Base-by-base conservation (phyloP, 2,329 filamentous ascomycete species). In the Aspergillus alliaceus region DNA sequence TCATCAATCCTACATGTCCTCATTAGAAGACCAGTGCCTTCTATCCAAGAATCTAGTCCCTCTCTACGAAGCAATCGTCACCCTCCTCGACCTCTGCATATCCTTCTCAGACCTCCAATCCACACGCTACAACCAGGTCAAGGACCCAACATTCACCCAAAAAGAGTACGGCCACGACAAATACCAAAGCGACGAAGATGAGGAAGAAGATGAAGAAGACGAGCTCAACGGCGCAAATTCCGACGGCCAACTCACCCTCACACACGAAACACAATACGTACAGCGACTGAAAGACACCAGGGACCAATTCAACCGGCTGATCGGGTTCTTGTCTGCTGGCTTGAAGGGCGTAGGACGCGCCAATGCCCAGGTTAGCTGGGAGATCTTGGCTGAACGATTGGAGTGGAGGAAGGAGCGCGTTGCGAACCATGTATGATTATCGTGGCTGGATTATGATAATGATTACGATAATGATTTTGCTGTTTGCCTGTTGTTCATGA, bases 341-440 rank as follows among this genome's bases (percentile, higher is more conserved):
- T 70, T 97, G 61, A 84, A 88, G 53, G 88, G 89, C 9, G 85
- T 95, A 9, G 87, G 90, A 50, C 83, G 92, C 64, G 89, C 88
- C 32, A 88, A 89, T 48, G 86, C 86, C 27, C 86, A 90, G 75
- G 81, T 67, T 68, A 83, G 87, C 69, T 93, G 92, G 89, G 90
- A 95, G 73, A 85, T 89, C 58, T 71, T 96, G 59, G 91, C 90
- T 0, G 91, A 96, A 72, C 90, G 89, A 78, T 73, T 96, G 44
- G 89, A 93, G 51, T 77, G 75, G 75, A 70, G 72, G 51, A 67
- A 67, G 50, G 61, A 51, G 34, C 52, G 51, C 12, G 18, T 14
- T 18, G 24, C 24, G 15, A n/a, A 25, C 20, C 24, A 27, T 44
- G 40, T 29, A 44, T 29, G 24, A 44, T 2, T 18, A 29, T 14